Conservation (phyloP, 805 yeast genomes). For the Zygosaccharomyces gambellarensis region DNA sequence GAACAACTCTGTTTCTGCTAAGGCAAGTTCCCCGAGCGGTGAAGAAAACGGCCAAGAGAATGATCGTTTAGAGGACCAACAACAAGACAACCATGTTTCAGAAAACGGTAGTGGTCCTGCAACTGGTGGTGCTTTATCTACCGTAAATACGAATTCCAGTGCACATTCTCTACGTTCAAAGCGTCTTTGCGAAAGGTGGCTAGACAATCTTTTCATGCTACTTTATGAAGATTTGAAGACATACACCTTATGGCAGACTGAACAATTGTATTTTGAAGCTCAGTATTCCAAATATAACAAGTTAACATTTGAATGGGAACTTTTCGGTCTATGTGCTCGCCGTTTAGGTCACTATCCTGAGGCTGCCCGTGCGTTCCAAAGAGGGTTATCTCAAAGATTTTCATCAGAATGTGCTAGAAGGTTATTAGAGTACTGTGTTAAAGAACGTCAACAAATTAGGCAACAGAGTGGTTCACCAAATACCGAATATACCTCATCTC, state of each 20-base stretch:
- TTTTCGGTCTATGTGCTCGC: constrained; percentile 78
- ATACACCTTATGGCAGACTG: constrained; percentile 92
- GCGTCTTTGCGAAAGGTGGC: constrained; percentile 70
- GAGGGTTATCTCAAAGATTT: constrained; percentile 68
- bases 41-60: constrained; percentile 2
- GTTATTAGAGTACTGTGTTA: constrained; percentile 58
- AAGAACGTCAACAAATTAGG: constrained; percentile 40
- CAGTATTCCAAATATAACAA: constrained; percentile 77
- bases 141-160: constrained; percentile 4
- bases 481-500: constrained; percentile 30
- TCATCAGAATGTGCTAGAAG: constrained; percentile 75
- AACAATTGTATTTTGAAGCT: constrained; percentile 79
- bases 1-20: constrained; percentile 8
- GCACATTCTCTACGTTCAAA: constrained; percentile 52
- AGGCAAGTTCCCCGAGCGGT: not conserved
- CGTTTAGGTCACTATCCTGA: constrained; percentile 83
- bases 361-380: constrained; percentile 77
- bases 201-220: constrained; percentile 66
- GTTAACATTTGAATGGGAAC: constrained; percentile 85
- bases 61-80: not conserved
- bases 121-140: not conserved
- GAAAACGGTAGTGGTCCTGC: constrained; percentile 7
- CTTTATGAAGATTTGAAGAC: constrained; percentile 73
- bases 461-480: constrained; percentile 17
- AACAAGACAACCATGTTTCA: not conserved